Base-by-base conservation (phyloP, 2,329 filamentous ascomycete genomes). In the Dactylella cylindrospora region DNA sequence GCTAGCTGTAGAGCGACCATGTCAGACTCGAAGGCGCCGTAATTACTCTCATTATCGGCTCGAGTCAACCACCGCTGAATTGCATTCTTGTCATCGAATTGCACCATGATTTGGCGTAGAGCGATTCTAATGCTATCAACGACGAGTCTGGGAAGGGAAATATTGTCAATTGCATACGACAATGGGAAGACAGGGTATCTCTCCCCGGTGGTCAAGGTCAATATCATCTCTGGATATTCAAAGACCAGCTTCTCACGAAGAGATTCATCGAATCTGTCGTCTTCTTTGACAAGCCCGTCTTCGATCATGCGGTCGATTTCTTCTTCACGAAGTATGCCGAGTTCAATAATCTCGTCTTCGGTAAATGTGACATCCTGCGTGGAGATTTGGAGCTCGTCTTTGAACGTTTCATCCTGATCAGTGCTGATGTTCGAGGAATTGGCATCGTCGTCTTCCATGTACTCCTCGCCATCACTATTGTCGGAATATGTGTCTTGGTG, bases 121-220 rank as follows among this genome's bases (percentile, higher is more conserved):
- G 38, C 28, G 26, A 60, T 53, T 3, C 62, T 31, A 10, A 66
- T 35, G 19, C 32, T 22, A 26, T 68, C 66, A 19, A 67, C 40
- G 22, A 65, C 43, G 6, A 49, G 25, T 12, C 67, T 49, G 3
- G 66, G 52, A 10, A 67, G 50, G 1, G 49, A 43, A 2, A 62
- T 17, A 20, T 67, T 67, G 9, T 68, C 54, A 17, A 67, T 53
- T 12, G 49, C 59, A 28, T 60, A 61, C 5, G 45, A 64, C 8
- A 65, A 60, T 8, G 53, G 65, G 9, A 62, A 45, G 5, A 55
- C 66, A 22, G 65, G 66, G 36, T 68, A 67, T 7, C 39, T 28
- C 4, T 49, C 35, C 23, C 67, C 67, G 7, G 66, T 67, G n/a
- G 41, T 26, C 20, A 68, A 25, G 5, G 53, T 65, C 22, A 68